Conservation (phyloP, 306 rosid genomes). For the Boehmeria nivea region DNA sequence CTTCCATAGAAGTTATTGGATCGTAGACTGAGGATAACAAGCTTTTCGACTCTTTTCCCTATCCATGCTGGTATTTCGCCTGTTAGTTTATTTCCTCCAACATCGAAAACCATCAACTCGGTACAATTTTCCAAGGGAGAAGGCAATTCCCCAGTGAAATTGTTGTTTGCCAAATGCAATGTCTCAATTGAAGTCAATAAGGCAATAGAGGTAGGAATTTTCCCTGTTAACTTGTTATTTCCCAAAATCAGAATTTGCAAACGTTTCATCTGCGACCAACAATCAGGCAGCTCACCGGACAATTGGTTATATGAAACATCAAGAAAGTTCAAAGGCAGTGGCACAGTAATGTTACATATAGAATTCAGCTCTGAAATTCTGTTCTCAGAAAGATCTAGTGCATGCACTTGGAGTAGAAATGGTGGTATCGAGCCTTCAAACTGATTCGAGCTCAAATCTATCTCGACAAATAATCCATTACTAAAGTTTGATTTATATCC, state of each 20-base stretch:
- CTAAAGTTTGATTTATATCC: neutral
- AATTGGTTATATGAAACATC: slow-evolving; percentile 2
- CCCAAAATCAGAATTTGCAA: neutral
- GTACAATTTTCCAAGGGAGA: neutral
- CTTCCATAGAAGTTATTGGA: too few relatives aligned
- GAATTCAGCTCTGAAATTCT: neutral
- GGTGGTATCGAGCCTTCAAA: neutral
- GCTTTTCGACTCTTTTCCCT: neutral
- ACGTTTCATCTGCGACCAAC: neutral
- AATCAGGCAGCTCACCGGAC: slow-evolving; percentile 1
- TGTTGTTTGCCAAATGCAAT: slow-evolving; percentile 1
- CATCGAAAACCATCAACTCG: neutral
- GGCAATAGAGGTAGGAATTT: neutral
- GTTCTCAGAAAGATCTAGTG: slow-evolving; percentile 12
- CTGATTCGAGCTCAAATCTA: slow-evolving; percentile 7
- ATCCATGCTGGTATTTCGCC: neutral
- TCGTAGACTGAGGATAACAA: neutral
- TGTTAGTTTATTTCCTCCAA: neutral
- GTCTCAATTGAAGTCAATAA: neutral
- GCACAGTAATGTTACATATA: neutral
- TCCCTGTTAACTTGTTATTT: neutral
- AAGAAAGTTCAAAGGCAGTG: neutral
- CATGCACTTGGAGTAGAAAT: fast-evolving
- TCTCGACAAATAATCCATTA: neutral
- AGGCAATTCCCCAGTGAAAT: neutral